Conservation (phyloP, 345 rosid species). For the Heritiera littoralis region DNA sequence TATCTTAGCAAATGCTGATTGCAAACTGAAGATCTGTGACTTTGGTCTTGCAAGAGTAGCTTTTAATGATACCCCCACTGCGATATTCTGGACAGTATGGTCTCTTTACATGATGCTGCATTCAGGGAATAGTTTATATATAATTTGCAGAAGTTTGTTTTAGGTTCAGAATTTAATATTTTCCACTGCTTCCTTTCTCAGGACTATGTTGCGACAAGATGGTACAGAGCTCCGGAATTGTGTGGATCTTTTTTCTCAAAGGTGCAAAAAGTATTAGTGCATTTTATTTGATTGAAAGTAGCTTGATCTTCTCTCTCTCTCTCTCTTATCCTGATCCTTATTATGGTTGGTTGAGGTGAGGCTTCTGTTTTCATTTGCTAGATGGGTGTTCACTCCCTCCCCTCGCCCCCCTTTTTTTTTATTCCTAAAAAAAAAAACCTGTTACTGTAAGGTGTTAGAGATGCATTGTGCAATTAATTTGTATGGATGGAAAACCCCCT, state of each 20-base stretch:
- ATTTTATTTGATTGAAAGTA: conserved; percentile 33
- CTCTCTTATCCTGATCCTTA: not conserved
- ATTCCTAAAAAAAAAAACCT: not conserved
- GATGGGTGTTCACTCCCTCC: not conserved
- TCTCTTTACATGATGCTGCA: conserved; percentile 10
- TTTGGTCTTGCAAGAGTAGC: conserved; percentile 99
- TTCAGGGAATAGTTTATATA: not conserved
- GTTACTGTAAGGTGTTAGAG: not conserved
- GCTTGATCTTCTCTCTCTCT: conserved; percentile 24
- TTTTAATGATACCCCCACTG: conserved; percentile 89
- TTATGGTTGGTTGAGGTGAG: conserved; percentile 11
- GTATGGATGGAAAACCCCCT: not conserved
- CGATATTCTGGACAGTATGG: conserved; percentile 80
- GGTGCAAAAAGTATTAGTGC: conserved; percentile 41
- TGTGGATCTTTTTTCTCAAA: conserved; percentile 98
- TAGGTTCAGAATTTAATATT: not conserved
- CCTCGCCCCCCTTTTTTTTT: no score
- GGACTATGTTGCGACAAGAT: conserved; percentile 98
- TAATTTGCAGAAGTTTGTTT: conserved; percentile 10
- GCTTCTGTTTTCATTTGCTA: not conserved
- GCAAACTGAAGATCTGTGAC: conserved; percentile 96
- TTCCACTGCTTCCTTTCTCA: conserved; percentile 29
- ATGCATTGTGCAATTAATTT: not conserved
- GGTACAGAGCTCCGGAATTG: conserved; percentile 96
- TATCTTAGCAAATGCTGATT: conserved; percentile 93